phyloP scores from a whole-genome alignment of 2,329 filamentous ascomycete genomes.

The Botrytis fabae region DNA sequence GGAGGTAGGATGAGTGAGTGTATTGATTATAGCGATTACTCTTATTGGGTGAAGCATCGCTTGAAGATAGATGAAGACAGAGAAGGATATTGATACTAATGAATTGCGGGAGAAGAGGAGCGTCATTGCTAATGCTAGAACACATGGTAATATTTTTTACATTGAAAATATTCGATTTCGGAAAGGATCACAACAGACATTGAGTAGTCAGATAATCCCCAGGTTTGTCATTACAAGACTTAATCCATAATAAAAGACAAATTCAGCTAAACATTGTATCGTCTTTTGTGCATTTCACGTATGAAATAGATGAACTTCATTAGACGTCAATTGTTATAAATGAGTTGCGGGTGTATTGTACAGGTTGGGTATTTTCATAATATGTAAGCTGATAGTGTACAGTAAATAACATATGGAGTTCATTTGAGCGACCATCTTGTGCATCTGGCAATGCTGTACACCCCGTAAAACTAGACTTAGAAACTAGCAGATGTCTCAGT shows the following conservation, averaged over 20 bases:
- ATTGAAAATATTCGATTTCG: neutral
- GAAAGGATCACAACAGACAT: neutral
- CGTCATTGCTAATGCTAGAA: neutral
- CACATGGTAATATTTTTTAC: slow-evolving; percentile 4
- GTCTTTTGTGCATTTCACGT: neutral
- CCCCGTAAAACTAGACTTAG: neutral
- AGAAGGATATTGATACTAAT: neutral
- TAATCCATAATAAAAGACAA: neutral
- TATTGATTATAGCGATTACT: neutral
- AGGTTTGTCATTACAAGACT: neutral
- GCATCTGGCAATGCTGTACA: neutral
- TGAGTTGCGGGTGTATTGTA: neutral
- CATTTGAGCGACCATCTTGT: neutral
- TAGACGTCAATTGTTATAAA: neutral
- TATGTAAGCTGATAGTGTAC: neutral
- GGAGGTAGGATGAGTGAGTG: neutral
- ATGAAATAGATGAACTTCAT: neutral
- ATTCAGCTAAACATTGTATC: neutral
- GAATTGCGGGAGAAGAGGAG: neutral
- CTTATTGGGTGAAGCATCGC: neutral
- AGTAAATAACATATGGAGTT: neutral
- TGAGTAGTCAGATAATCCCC: neutral
- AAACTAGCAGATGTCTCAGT: neutral
- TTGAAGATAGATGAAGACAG: neutral
- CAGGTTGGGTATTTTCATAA: neutral